These are phyloP conservation scores for Citrus trifoliata DNA, from an alignment of 345 rosid genomes.

Conservation along the genomic window DNA sequence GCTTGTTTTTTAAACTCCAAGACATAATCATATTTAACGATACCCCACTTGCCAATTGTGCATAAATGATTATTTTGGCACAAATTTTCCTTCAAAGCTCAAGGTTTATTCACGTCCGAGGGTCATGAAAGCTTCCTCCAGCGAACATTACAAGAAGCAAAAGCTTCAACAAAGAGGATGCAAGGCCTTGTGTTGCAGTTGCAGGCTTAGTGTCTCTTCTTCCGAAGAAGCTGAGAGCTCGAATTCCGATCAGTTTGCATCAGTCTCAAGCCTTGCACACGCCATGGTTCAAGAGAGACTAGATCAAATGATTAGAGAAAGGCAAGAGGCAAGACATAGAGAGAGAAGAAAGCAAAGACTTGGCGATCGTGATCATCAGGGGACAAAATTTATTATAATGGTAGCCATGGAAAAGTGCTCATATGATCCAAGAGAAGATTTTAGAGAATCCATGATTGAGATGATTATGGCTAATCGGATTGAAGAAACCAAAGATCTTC, in stretches of 20 bases:
- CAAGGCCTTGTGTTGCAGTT: conserved; percentile 64
- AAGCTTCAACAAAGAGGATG: conserved; percentile 50
- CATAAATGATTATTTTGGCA: conserved; percentile 31
- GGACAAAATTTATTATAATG: conserved; percentile 70
- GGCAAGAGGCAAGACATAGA: conserved; percentile 38
- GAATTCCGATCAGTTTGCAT: conserved; percentile 36
- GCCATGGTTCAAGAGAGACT: conserved; percentile 88
- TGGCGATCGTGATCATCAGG: conserved; percentile 15
- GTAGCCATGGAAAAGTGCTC: conserved; percentile 85
- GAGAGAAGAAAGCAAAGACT: conserved; percentile 30
- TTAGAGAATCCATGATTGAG: conserved; percentile 74
- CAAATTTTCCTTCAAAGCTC: conserved; percentile 20
- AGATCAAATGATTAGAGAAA: conserved; percentile 71
- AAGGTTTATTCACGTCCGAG: background rate
- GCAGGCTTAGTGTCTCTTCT: conserved; percentile 73
- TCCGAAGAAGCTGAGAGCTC: conserved; percentile 49
- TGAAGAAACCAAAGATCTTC: conserved; percentile 60
- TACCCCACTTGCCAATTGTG: conserved; percentile 38
- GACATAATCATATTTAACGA: conserved; percentile 50
- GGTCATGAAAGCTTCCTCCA: conserved; percentile 30
- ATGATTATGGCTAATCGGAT: conserved; percentile 68
- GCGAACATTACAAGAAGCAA: conserved; percentile 33
- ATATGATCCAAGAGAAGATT: conserved; percentile 72
- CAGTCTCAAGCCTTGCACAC: conserved; percentile 76
- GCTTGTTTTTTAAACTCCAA: conserved; percentile 12